Conservation (phyloP, 2,329 filamentous ascomycete species). For the Fusarium caatingaense region DNA sequence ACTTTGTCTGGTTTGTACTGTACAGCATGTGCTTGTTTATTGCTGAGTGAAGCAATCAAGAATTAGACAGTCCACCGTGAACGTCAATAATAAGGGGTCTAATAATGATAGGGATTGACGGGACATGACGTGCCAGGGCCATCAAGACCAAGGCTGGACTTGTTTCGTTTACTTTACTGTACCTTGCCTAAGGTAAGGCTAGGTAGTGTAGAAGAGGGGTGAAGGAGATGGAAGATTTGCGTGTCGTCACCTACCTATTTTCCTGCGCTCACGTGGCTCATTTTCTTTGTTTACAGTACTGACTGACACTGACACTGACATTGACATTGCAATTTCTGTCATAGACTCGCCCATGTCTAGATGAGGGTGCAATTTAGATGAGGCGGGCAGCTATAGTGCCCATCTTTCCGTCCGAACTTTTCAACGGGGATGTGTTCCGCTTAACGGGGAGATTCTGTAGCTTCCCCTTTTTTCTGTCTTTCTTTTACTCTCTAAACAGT, state of each 20-base stretch:
- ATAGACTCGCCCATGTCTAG: neutral
- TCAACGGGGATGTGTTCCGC: slow-evolving; percentile 24
- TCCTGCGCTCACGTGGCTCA: slow-evolving; percentile 37
- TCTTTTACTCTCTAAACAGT: slow-evolving; percentile 6
- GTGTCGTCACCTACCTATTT: slow-evolving; percentile 33
- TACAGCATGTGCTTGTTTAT: slow-evolving; percentile 14
- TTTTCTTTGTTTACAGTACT: slow-evolving; percentile 20
- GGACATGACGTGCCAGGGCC: slow-evolving; percentile 18
- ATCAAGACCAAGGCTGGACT: slow-evolving; percentile 2
- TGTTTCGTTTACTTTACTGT: slow-evolving; percentile 30
- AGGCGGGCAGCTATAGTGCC: slow-evolving; percentile 26
- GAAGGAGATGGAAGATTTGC: slow-evolving; percentile 34
- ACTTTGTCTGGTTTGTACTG: neutral
- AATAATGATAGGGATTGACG: slow-evolving; percentile 22
- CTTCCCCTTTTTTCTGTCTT: slow-evolving; percentile 11
- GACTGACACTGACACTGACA: neutral
- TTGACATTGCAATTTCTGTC: slow-evolving; percentile 10
- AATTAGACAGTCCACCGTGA: slow-evolving; percentile 4
- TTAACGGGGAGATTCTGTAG: slow-evolving; percentile 14
- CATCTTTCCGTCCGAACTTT: slow-evolving; percentile 23
- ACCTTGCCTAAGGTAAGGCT: neutral
- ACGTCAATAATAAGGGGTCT: slow-evolving; percentile 12
- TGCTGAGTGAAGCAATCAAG: neutral
- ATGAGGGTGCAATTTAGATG: slow-evolving; percentile 19
- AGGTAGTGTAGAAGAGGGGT: slow-evolving; percentile 37